Percentiles rank a stretch among this genome's conserved stretches.
phyloP scores from a whole-genome alignment of 164 flowering plant species.

The Macadamia integrifolia region DNA sequence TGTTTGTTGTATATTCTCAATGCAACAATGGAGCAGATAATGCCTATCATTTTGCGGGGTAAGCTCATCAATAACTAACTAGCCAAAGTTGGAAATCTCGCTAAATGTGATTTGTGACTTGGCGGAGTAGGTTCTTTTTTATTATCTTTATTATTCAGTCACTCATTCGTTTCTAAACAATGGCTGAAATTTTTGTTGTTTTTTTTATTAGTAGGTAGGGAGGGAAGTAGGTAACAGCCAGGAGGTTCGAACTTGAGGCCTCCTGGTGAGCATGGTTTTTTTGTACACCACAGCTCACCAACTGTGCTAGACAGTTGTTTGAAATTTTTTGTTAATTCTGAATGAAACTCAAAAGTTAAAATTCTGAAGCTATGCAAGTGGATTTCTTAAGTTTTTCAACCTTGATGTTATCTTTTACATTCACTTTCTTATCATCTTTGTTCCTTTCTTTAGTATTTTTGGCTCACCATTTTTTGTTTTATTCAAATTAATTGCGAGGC shows the following conservation, averaged over 20 bases:
- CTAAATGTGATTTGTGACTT: background rate
- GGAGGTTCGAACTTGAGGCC: too few relatives aligned
- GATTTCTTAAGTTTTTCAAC: background rate
- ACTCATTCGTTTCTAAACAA: background rate
- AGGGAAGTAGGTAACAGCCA: too few relatives aligned
- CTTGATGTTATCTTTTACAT: background rate
- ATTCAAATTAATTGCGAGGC: slow-evolving; percentile 3
- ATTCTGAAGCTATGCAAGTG: background rate
- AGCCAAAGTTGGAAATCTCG: background rate
- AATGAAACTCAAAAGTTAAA: too few relatives aligned
- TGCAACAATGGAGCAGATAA: background rate
- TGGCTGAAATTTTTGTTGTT: too few relatives aligned
- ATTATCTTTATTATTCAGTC: background rate
- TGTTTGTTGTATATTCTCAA: background rate
- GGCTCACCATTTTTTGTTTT: background rate
- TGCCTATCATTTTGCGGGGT: slow-evolving; percentile 1
- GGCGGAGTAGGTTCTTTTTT: background rate
- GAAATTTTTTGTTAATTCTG: too few relatives aligned
- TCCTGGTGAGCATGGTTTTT: too few relatives aligned
- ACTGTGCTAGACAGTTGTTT: too few relatives aligned
- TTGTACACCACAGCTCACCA: too few relatives aligned
- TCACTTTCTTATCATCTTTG: background rate
- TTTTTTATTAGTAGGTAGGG: too few relatives aligned
- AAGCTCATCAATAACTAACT: background rate
- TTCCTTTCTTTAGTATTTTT: background rate